phyloP scores from a whole-genome alignment of 176 grass and related monocot genomes.

The Musa schizocarpa region DNA sequence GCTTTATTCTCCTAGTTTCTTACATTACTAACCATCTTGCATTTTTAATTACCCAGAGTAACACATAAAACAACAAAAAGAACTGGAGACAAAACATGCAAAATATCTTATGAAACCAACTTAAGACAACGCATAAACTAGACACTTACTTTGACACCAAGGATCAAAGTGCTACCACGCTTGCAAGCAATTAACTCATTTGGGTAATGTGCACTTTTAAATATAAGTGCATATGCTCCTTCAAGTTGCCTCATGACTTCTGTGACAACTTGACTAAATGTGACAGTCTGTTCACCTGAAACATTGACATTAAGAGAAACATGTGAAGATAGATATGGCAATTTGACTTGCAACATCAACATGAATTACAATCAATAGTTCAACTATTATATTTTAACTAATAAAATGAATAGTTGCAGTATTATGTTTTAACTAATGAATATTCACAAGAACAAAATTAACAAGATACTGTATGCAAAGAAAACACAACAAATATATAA shows the following conservation, averaged over 20 bases:
- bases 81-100: neutral
- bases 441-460: neutral
- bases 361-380: neutral
- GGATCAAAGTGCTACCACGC: conserved; percentile 66
- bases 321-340: neutral
- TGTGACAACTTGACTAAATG: conserved; percentile 86
- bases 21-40: neutral
- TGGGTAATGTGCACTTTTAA: conserved; percentile 90
- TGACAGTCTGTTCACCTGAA: conserved; percentile 44
- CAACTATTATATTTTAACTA: neutral
- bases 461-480: neutral
- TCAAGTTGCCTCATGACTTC: conserved; percentile 96
- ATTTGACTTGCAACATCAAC: neutral
- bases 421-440: neutral
- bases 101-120: neutral
- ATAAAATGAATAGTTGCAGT: neutral
- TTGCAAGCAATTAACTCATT: conserved; percentile 87
- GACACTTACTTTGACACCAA: conserved; percentile 74
- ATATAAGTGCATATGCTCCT: conserved; percentile 93
- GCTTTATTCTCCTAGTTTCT: neutral
- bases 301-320: conserved; percentile 9
- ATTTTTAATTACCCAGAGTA: neutral
- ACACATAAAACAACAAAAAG: neutral
- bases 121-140: conserved; percentile 1
- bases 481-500: too few species aligned